Percentiles rank a stretch among this genome's conserved stretches.
These are phyloP conservation scores for Acer yangbiense DNA, from an alignment of 345 rosid species.

Conservation along the genomic window DNA sequence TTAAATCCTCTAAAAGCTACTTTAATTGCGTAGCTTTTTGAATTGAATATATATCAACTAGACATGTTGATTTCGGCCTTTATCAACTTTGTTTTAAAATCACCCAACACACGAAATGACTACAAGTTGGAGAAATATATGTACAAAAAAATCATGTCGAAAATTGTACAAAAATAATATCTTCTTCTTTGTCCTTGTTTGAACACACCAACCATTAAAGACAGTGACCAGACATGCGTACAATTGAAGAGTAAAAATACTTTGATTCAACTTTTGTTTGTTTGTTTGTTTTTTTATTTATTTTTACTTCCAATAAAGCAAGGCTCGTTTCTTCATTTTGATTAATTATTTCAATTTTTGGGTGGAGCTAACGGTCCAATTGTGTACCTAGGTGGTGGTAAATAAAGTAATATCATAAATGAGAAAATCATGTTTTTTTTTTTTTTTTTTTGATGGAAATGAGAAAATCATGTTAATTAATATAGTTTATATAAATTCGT, in stretches of 20 bases:
- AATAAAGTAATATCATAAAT: background rate
- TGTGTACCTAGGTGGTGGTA: background rate
- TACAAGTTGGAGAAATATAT: background rate
- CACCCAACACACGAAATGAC: background rate
- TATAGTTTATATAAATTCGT: too few relatives aligned
- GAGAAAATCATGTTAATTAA: too few relatives aligned
- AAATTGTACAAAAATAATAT: background rate
- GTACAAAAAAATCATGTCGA: too few relatives aligned
- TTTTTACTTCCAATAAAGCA: background rate
- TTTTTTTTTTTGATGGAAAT: too few relatives aligned
- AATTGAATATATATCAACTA: too few relatives aligned
- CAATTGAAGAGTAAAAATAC: constrained; percentile 28
- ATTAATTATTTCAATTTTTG: background rate
- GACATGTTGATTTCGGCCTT: background rate
- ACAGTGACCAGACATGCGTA: constrained; percentile 41
- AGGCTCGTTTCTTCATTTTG: background rate
- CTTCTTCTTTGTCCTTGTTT: background rate
- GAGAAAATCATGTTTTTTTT: too few relatives aligned
- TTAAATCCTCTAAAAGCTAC: background rate
- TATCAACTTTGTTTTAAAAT: background rate
- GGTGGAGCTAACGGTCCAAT: constrained; percentile 13
- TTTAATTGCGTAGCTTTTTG: background rate
- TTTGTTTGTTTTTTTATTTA: too few relatives aligned
- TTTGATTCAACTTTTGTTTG: background rate
- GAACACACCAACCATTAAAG: background rate